Evolutionary conservation across 148 eudicot genomes (phyloP).

Genomic region (Fagopyrum esculentum): DNA sequence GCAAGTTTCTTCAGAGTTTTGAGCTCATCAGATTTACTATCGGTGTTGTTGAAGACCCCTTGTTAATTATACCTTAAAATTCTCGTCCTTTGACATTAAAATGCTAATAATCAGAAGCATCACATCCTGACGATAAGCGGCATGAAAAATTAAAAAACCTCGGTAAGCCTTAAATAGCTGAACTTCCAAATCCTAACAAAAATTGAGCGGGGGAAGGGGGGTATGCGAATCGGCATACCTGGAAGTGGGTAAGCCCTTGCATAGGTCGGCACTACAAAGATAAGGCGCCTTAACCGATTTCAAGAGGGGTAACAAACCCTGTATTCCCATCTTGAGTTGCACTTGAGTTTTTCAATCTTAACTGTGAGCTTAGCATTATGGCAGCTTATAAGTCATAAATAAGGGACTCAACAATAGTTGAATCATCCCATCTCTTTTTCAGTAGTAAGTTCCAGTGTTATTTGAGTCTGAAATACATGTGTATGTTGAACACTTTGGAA

Average conservation of each 20-base stretch:
- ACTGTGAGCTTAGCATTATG: too few relatives aligned
- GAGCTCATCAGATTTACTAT: slow-evolving; percentile 13
- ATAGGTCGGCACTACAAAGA: slow-evolving; percentile 89
- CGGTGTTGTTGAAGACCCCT: slow-evolving; percentile 62
- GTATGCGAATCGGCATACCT: slow-evolving; percentile 23
- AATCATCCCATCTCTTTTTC: too few relatives aligned
- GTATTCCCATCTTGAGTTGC: slow-evolving; percentile 58
- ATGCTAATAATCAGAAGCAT: neutral
- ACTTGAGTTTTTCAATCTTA: too few relatives aligned
- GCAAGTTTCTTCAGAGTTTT: slow-evolving; percentile 43
- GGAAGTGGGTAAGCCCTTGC: slow-evolving; percentile 79
- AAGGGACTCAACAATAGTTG: too few relatives aligned
- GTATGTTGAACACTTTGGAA: too few relatives aligned
- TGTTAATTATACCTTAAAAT: slow-evolving; percentile 19
- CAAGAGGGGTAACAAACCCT: slow-evolving; percentile 73
- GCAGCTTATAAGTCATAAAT: too few relatives aligned
- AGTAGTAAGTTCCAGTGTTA: too few relatives aligned
- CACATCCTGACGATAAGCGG: neutral
- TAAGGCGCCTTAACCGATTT: slow-evolving; percentile 93
- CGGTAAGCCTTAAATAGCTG: neutral
- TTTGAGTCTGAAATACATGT: too few relatives aligned
- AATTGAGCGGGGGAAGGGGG: neutral
- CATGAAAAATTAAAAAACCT: neutral
- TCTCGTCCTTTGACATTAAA: slow-evolving; percentile 46
- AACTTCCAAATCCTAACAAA: neutral